These are phyloP conservation scores for Aspergillus ochraceus DNA, from an alignment of 2,329 filamentous ascomycete species.

Conservation along the genomic window DNA sequence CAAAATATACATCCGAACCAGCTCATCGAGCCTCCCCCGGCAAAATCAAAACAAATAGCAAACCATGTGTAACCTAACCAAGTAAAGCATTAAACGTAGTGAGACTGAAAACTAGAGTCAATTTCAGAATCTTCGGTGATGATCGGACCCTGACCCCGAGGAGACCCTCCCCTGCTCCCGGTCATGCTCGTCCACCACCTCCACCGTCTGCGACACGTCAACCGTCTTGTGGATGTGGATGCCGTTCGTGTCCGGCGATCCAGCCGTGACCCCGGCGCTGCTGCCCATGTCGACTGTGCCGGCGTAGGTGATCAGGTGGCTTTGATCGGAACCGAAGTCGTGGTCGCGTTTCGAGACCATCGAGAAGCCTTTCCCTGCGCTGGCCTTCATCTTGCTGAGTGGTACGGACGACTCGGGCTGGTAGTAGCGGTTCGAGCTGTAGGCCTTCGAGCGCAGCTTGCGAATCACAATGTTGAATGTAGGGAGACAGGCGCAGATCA, in stretches of 20 bases:
- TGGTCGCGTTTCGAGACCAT: slow-evolving; percentile 17
- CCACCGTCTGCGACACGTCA: slow-evolving; percentile 24
- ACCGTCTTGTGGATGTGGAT: slow-evolving; percentile 23
- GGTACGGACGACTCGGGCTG: slow-evolving; percentile 26
- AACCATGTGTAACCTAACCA: not conserved
- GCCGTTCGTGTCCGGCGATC: not conserved
- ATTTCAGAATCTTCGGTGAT: not conserved
- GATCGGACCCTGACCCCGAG: not conserved
- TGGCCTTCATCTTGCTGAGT: slow-evolving; percentile 26
- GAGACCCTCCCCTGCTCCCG: not conserved
- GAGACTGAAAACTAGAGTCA: not conserved
- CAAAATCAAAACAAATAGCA: not conserved
- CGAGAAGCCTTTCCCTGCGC: slow-evolving; percentile 16
- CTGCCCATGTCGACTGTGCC: slow-evolving; percentile 20
- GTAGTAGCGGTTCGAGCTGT: slow-evolving; percentile 32
- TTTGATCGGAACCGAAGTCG: slow-evolving; percentile 30
- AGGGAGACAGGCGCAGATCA: slow-evolving; percentile 41
- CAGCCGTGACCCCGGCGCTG: slow-evolving; percentile 1
- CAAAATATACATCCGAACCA: not conserved
- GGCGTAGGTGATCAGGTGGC: slow-evolving; percentile 32
- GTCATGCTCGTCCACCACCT: slow-evolving; percentile 13
- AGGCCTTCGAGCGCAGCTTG: slow-evolving; percentile 24
- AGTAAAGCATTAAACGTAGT: not conserved
- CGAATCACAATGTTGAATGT: slow-evolving; percentile 31
- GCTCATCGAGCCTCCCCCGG: not conserved